A percentile compares a stretch with the other conserved stretches of the same genome.
Conservation (phyloP, 2,329 filamentous ascomycete genomes). For the Keithomyces neogunnii region DNA sequence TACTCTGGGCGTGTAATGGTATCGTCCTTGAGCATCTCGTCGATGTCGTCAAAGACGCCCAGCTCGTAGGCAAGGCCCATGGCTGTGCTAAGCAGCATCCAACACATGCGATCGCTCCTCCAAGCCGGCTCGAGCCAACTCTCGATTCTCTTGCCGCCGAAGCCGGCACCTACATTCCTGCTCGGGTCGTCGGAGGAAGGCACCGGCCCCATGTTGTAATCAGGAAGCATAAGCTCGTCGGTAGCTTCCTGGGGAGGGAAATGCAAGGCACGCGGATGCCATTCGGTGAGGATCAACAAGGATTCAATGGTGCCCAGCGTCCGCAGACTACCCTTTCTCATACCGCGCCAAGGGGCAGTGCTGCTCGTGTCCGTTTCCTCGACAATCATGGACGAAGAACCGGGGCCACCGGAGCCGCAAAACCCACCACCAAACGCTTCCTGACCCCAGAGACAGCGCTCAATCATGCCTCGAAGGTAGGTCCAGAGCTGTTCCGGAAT, state of each 20-base stretch:
- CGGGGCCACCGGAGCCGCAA: conserved; percentile 58
- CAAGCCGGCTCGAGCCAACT: conserved; percentile 96
- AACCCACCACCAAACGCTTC: conserved; percentile 90
- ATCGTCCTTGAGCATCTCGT: conserved; percentile 54
- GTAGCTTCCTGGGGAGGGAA: conserved; percentile 78
- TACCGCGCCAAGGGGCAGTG: conserved; percentile 60
- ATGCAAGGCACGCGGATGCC: conserved; percentile 90
- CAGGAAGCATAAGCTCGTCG: conserved; percentile 58
- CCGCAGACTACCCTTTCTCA: conserved; percentile 70
- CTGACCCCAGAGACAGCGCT: conserved; percentile 89
- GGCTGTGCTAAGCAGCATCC: conserved; percentile 91
- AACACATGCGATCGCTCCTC: conserved; percentile 91
- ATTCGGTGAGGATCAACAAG: conserved; percentile 88
- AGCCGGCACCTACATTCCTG: conserved; percentile 37
- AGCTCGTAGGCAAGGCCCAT: conserved; percentile 88
- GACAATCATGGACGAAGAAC: conserved; percentile 25
- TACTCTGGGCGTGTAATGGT: conserved; percentile 55
- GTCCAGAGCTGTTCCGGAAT: conserved; percentile 96
- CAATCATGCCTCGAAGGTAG: conserved; percentile 90
- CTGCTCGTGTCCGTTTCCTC: conserved; percentile 55
- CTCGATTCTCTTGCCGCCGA: conserved; percentile 78
- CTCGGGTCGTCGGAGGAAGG: conserved; percentile 28
- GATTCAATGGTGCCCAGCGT: conserved; percentile 93
- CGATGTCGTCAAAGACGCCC: conserved; percentile 88
- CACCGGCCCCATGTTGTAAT: conserved; percentile 40